Evolutionary conservation across 768 basidiomycete species (phyloP).

Genomic region (Boletus huronensis): DNA sequence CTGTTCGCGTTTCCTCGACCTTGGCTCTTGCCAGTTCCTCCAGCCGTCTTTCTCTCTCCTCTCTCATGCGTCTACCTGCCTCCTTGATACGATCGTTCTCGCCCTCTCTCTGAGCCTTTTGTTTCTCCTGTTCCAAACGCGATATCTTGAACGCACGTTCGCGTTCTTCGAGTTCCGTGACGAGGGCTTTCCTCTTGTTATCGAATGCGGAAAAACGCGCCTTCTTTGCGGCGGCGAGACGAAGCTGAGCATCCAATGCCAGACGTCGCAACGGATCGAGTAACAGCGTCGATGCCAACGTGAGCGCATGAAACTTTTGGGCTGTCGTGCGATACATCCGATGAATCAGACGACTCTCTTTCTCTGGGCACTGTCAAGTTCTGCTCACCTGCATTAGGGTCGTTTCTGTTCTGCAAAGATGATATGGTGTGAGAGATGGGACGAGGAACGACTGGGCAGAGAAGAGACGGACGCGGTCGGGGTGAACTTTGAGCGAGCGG

Average conservation of each 20-base stretch:
- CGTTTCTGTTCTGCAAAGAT: conserved; percentile 61
- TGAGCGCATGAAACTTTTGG: conserved; percentile 81
- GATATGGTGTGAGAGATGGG: conserved; percentile 7
- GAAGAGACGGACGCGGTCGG: conserved; percentile 62
- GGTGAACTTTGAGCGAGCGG: conserved; percentile 81
- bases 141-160: conserved; percentile 77
- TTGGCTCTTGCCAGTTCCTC: conserved; percentile 41
- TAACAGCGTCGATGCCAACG: conserved; percentile 74
- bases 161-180: conserved; percentile 75
- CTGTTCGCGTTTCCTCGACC: conserved; percentile 22
- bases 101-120: conserved; percentile 49
- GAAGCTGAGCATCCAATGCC: conserved; percentile 77
- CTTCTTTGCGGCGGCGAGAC: conserved; percentile 62
- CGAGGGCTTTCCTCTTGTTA: conserved; percentile 66
- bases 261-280: conserved; percentile 77
- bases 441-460: conserved; percentile 9
- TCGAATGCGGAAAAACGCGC: conserved; percentile 70
- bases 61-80: conserved; percentile 63
- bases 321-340: conserved; percentile 35
- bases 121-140: conserved; percentile 56
- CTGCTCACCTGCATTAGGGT: conserved; percentile 68
- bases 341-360: not conserved
- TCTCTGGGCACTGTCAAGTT: not conserved
- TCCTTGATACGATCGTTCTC: conserved; percentile 75
- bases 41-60: conserved; percentile 59